Evolutionary conservation across 202 grass and related monocot species (phyloP), one percentile per base, ranked within the genome.

Genomic region (Miscanthus sacchariflorus): DNA sequence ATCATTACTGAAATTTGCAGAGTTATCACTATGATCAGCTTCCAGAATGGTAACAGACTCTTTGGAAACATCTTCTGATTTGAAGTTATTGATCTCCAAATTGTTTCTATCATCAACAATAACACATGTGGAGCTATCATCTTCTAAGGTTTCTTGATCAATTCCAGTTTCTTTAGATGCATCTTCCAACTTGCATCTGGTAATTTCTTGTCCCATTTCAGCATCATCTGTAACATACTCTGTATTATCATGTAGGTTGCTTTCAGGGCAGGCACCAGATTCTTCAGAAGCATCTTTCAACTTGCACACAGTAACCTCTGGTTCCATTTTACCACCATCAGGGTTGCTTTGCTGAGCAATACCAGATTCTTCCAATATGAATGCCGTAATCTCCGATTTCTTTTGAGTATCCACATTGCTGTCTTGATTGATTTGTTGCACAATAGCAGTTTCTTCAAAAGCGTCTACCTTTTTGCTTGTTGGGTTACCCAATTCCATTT

Each of bases 81-180:
- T 64, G 33, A 43, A 66, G 14, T 46, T 56, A 27, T 21, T 38
- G 45, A 48, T 27, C 8, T 65, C 36, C 10, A 17, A 59, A 75
- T 11, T 71, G 67, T 54, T 68, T 68, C 58, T 77, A 59, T 63
- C 46, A 81, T 39, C 36, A 46, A 67, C 44, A 85, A 19, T 68
- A 58, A 9, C n/a, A 80, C 68, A 77, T 49, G 80, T 28, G 70
- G 64, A 78, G 4, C 64, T 30, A 18, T 52, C 71, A 40, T 76
- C 27, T 86, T 86, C 64, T 64, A 27, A 19, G 15, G 14, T 56
- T 35, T 78, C 73, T 67, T 46, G 79, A 73, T 59, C 52, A 44
- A 23, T 19, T 45, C 78, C 84, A 44, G 30, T 19, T 45, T 82
- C 84, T 83, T 87, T 25, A 79, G n/a, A 88, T 52, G 39, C 7